Conservation (phyloP, 495 filamentous ascomycete species). For the Penicillium coffeae region DNA sequence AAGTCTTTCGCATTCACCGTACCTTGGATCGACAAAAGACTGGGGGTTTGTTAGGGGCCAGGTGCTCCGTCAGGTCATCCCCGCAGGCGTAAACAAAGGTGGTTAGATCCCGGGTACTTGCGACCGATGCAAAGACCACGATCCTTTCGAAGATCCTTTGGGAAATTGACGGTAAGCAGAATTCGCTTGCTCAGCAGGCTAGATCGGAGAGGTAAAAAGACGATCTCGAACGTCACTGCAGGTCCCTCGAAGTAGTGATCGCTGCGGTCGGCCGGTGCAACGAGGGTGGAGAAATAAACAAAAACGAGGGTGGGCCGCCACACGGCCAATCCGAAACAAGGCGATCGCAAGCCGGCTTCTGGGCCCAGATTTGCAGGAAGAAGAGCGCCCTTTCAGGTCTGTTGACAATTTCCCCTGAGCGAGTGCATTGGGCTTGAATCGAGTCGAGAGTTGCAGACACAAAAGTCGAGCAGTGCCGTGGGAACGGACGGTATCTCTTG, state of each 20-base stretch:
- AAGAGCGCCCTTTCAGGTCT: neutral
- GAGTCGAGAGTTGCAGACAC: no score
- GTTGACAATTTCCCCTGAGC: neutral
- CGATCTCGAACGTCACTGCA: neutral
- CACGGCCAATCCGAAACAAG: slow-evolving; percentile 8
- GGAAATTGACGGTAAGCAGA: no score
- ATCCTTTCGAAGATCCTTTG: no score
- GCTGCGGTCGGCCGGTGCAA: slow-evolving; percentile 27
- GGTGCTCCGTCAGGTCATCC: neutral
- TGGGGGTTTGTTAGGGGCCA: neutral
- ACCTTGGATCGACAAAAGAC: neutral
- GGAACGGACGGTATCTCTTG: no score
- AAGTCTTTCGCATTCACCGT: neutral
- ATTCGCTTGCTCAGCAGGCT: no score
- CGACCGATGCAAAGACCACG: neutral
- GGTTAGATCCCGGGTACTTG: neutral
- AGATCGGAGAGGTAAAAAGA: no score
- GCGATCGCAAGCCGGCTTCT: no score
- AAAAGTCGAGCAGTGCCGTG: no score
- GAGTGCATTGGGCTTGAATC: no score
- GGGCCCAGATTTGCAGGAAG: neutral
- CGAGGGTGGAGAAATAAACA: slow-evolving; percentile 31
- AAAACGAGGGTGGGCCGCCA: slow-evolving; percentile 7
- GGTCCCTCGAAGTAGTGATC: slow-evolving; percentile 5
- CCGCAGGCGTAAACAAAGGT: neutral